A percentile compares a stretch with the other conserved stretches of the same genome.
These are phyloP conservation scores for Aspergillus haitiensis DNA, from an alignment of 495 filamentous ascomycete genomes.

Conservation along the genomic window DNA sequence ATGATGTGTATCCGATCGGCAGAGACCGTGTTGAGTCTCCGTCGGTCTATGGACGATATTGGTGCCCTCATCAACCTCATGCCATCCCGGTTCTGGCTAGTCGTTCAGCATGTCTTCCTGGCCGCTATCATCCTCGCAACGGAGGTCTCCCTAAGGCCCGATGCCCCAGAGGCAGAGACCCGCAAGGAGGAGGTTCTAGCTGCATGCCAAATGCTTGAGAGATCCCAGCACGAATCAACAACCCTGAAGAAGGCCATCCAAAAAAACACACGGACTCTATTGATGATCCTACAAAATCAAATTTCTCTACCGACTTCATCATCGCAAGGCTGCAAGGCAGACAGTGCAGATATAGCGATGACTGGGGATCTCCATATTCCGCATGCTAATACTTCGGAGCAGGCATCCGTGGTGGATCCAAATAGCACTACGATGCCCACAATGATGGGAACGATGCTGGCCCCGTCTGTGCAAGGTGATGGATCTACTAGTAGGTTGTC, in stretches of 20 bases:
- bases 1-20: conserved; percentile 30
- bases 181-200: conserved; percentile 29
- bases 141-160: conserved; percentile 31
- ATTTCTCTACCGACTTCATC: too few relatives aligned
- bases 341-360: too few relatives aligned
- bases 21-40: conserved; percentile 30
- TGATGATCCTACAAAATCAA: too few relatives aligned
- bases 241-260: conserved; percentile 26
- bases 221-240: conserved; percentile 27
- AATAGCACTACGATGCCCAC: too few relatives aligned
- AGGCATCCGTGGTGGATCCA: too few relatives aligned
- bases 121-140: conserved; percentile 34
- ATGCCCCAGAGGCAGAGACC: conserved; percentile 25
- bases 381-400: too few relatives aligned
- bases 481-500: too few relatives aligned
- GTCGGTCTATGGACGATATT: conserved; percentile 30
- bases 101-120: conserved; percentile 32
- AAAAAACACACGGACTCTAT: conserved; percentile 31
- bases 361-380: too few relatives aligned
- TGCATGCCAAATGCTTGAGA: conserved; percentile 28
- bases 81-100: conserved; percentile 26
- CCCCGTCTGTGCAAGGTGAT: neutral
- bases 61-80: conserved; percentile 16
- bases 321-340: too few relatives aligned
- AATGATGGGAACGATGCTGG: neutral